Evolutionary conservation across 495 filamentous ascomycete species (phyloP), one percentile per base, ranked within the genome.

Genomic region (Alectoria sarmentosa): DNA sequence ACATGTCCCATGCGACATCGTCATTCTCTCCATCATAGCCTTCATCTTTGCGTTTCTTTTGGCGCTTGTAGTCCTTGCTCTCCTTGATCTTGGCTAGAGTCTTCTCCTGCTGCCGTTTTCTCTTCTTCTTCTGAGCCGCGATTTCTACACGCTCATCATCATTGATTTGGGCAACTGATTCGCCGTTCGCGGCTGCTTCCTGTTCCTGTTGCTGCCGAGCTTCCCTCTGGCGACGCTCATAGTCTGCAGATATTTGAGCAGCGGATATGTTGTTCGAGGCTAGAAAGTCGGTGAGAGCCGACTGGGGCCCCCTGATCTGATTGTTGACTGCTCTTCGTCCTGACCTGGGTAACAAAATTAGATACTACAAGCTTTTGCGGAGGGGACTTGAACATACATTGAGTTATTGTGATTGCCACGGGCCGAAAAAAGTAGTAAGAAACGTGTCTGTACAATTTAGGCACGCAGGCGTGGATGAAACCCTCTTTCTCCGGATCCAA

Each of bases 191-290:
- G 30, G 63, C 60, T 44, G 64, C 58, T 66, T 74, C 73, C 38
- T 67, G 69, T 38, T 72, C 67, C 21, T 75, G 76, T 62, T 80
- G 77, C 60, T 70, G 69, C 14, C 77, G 74, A 54, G 77, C 76
- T 62, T 81, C 78, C 66, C 74, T 70, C 39, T 76, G 63, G 58
- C 81, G 75, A 62, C 75, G 74, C 59, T 78, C 83, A 77, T 82
- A 87, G 65, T 91, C 85, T 62, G 83, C 75, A 46, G 83, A 81
- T 67, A 96, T 96, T 66, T 90, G 86, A 37, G 79, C 77, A 8
- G 90, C 91, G n/a, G 89, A 92, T 71, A 96, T 96, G 67, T 94
- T 94, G 73, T 96, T 88, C 15, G 90, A 87, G 59, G 88, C 89
- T 34, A 95, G 76, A 67, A 90, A 95, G 68, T 92, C 87, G 0